phyloP scores from a whole-genome alignment of 495 filamentous ascomycete species.

The Penicillium daleae region DNA sequence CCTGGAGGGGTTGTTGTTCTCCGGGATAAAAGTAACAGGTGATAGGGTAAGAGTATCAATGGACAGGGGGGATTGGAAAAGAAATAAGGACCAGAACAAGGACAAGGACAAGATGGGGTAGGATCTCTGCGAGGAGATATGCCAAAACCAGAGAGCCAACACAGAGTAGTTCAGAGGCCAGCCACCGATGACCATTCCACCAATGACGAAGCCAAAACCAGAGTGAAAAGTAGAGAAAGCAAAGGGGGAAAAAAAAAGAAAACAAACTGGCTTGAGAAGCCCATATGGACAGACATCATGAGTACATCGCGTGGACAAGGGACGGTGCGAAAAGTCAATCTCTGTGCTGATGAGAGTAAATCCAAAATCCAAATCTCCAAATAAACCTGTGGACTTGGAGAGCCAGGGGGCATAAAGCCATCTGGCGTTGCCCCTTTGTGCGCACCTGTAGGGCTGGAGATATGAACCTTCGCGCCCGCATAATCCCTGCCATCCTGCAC shows the following conservation, averaged over 20 bases:
- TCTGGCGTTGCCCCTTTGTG: neutral
- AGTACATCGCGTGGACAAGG: conserved; percentile 18
- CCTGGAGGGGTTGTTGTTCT: conserved; percentile 7
- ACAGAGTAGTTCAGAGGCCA: neutral
- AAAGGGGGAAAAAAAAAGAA: neutral
- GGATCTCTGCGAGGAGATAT: neutral
- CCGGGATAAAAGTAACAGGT: conserved; percentile 13
- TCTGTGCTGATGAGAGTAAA: neutral
- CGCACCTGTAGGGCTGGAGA: neutral
- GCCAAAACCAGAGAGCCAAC: conserved; percentile 14
- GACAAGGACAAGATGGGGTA: neutral
- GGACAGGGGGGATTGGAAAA: conserved; percentile 5
- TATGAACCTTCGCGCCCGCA: neutral
- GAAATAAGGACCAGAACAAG: neutral
- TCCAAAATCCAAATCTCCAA: neutral
- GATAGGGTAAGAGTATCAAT: conserved; percentile 7
- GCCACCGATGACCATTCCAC: neutral
- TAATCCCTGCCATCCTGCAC: neutral
- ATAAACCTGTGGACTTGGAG: neutral
- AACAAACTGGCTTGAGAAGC: neutral
- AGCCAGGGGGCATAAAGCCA: neutral
- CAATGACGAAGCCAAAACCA: conserved; percentile 2
- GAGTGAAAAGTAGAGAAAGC: neutral
- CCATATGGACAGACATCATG: conserved; percentile 26
- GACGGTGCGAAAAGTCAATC: neutral